Base-by-base conservation (phyloP, 2,329 filamentous ascomycete species). In the Aschersonia sp. region DNA sequence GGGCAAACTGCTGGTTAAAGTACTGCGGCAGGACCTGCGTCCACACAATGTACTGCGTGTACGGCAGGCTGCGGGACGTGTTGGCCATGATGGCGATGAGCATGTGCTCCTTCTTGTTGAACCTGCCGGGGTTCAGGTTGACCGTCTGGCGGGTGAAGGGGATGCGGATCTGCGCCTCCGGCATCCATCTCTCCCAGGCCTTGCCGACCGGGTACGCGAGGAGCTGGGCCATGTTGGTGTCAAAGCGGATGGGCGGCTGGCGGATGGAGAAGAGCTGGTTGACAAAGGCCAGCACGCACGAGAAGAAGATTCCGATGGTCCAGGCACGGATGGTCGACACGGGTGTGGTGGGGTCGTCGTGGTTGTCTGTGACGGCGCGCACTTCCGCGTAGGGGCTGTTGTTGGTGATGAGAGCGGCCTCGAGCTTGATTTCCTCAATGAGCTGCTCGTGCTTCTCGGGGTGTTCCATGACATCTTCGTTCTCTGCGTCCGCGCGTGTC, bases 71-170 rank as follows among this genome's bases (percentile, higher is more conserved):
- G 54, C 63, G 68, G 14, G 66, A 65, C 4, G 68, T 68, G 56
- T 78, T 77, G 41, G 78, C 73, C 69, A 75, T 73, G 55, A 74
- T 69, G 32, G 71, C 68, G 50, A 78, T 73, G 45, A 78, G 60
- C 65, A 75, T 68, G 58, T 77, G 73, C 57, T 77, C 73, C 58
- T 77, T 78, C 55, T 68, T 69, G 52, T 68, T 72, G 58, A 77
- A 76, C 1, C 64, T 67, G 0, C 71, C 71, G 0, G 72, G 71
- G 54, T 75, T 75, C 12, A 73, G 60, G 12, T 61, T 66, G 53
- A 51, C 30, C 6, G 22, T n/a, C 4, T 44, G 45, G 40, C 32
- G 68, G 63, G 8, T 62, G 58, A 39, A 61, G 4, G 58, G 69
- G 49, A 76, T 63, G 33, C 66, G 65, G 30, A 57, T 58, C 48